Base-by-base conservation (phyloP, 129 eudicot genomes). In the Escallonia rubra region DNA sequence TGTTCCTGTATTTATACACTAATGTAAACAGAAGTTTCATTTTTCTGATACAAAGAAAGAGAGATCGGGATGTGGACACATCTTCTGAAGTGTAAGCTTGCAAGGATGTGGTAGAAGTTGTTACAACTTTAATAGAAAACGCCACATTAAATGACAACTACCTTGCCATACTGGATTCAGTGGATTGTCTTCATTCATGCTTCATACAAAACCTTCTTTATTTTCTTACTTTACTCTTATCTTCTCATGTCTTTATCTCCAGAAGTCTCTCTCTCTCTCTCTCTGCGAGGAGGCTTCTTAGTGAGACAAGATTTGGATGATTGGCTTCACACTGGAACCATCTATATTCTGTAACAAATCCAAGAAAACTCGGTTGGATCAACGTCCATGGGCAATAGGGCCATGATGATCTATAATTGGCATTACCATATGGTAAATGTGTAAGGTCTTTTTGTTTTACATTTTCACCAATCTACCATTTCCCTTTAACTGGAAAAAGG, bases 131-230 rank as follows among this genome's bases (percentile, higher is more conserved):
- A 43, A 15, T 55, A 45, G 61, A 42, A 51, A 44, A 74, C 43
- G 70, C 56, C 64, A 64, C 23, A 70, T 34, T 77, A 41, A 77
- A 71, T 71, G 76, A 55, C 73, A 77, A 77, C 77, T 14, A 71
- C 68, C 77, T 41, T 41, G 48, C 81, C 81, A 71, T 66, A 52
- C 77, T 46, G 50, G n/a, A 5, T 58, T 66, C 59, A 52, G 73
- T 46, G 50, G n/a, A 5, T 58, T 66, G 73, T 70, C 75, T 57
- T 52, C 42, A 42, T 67, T 53, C 62, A 67, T 41, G 2, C 50
- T 41, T 66, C 48, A 23, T 23, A 23, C 34, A 23, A 23, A 23
- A 23, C 55, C 0, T n/a, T 50, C 55, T 50, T 9, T 9, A 46
- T 46, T 46, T 46, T 46, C 10, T 46, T 46, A 46, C 10, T 5